Base-by-base conservation (phyloP, 306 rosid species). In the Vachellia pachyceras region DNA sequence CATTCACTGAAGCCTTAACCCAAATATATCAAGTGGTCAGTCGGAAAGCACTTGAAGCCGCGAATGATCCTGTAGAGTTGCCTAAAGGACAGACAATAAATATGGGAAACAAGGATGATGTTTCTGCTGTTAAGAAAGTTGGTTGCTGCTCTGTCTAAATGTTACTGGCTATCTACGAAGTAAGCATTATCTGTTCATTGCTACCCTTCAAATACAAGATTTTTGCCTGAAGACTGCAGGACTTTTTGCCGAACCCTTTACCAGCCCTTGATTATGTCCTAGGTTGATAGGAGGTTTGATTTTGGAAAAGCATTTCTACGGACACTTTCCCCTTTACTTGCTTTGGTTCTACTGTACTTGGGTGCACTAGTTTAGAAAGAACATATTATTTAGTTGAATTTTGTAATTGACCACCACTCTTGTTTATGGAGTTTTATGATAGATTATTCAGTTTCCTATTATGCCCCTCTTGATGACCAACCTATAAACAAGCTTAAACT, bases 31-130 rank as follows among this genome's bases (percentile, higher is more conserved):
- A 60, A 46, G 89, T 89, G n/a, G 85, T 85, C 20, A 81, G 89
- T 84, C 73, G 88, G 73, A 89, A 89, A 73, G 89, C 88, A 3
- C 90, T 89, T 22, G 92, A 87, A 54, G 79, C 84, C 68, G 90
- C 83, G 42, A 88, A 83, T 41, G 92, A 87, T 81, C 80, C 87
- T 49, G 76, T 89, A 2, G 87, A 83, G 17, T 71, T 89, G 76
- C 90, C 90, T 5, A 78, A 83, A 54, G 92, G 92, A 55, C 89
- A 85, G 42, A 87, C 88, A 63, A 87, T 89, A 66, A 85, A 78
- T 72, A 86, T 89, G 13, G 90, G 90, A 76, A 72, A 55, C 80
- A 89, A 69, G 85, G 92, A 89, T 83, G 92, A 89, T 83, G 90
- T 89, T 79, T 89, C 90, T 9, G 90, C 89, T 29, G 73, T 89